Evolutionary conservation across 164 flowering plant genomes (phyloP).

Genomic region (Paratinospora sagittata): DNA sequence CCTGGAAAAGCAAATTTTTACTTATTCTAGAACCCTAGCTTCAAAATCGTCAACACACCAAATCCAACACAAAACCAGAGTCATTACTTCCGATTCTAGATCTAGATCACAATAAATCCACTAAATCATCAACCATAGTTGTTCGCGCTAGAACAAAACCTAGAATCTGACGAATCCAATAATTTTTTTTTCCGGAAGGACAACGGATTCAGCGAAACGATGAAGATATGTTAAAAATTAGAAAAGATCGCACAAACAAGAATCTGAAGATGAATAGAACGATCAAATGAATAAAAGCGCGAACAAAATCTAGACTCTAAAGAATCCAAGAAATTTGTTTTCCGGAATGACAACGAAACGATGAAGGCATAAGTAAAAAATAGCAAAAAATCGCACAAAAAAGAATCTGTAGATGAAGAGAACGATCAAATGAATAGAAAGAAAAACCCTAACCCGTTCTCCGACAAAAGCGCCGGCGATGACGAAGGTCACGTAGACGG

Average conservation of each 20-base stretch:
- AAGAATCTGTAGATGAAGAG: too few relatives aligned
- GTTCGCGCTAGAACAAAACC: not conserved
- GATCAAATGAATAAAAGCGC: too few relatives aligned
- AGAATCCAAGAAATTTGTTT: too few relatives aligned
- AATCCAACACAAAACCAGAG: not conserved
- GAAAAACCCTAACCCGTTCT: constrained; percentile 48
- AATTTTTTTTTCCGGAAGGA: not conserved
- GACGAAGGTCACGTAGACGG: constrained; percentile 79
- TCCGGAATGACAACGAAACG: too few relatives aligned
- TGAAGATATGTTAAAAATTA: not conserved
- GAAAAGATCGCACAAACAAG: not conserved
- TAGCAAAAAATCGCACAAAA: too few relatives aligned
- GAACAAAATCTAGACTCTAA: too few relatives aligned
- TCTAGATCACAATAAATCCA: not conserved
- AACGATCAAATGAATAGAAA: not conserved
- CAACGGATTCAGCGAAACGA: not conserved
- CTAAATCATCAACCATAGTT: not conserved
- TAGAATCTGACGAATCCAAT: not conserved
- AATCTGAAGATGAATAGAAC: not conserved
- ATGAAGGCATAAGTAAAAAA: too few relatives aligned
- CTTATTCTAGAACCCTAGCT: not conserved
- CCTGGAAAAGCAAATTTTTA: too few relatives aligned
- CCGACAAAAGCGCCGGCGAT: constrained; percentile 74
- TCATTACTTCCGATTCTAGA: not conserved
- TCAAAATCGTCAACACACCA: not conserved